phyloP scores from a whole-genome alignment of 1,284 basidiomycete genomes.

The Anthracocystis setariae region DNA sequence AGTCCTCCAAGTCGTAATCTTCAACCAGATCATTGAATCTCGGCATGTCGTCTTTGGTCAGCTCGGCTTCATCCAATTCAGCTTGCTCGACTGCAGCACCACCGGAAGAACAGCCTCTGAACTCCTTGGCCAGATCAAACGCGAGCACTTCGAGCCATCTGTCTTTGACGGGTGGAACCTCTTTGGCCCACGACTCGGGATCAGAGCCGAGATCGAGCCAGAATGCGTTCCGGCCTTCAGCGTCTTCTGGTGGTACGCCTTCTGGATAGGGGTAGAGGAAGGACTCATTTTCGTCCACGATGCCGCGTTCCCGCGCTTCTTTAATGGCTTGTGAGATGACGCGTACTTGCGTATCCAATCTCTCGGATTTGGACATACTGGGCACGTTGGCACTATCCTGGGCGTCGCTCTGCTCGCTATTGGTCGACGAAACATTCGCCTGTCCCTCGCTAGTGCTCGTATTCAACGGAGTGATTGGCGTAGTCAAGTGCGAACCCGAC shows the following conservation, averaged over 20 bases:
- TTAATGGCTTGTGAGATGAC: slow-evolving; percentile 46
- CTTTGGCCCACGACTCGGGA: slow-evolving; percentile 38
- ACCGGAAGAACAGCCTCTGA: slow-evolving; percentile 1
- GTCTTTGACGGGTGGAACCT: slow-evolving; percentile 42
- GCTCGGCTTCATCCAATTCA: not conserved
- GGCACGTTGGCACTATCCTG: slow-evolving; percentile 3
- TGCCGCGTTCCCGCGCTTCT: slow-evolving; percentile 42
- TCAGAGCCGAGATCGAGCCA: slow-evolving; percentile 46
- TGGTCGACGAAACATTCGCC: no score
- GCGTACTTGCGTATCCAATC: slow-evolving; percentile 49
- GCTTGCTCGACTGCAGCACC: not conserved
- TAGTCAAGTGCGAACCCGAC: not conserved
- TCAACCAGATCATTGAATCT: slow-evolving; percentile 35
- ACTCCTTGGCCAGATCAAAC: slow-evolving; percentile 37
- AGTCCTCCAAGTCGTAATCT: slow-evolving; percentile 48
- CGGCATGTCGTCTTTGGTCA: not conserved
- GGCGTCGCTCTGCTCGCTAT: not conserved
- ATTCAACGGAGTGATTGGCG: not conserved
- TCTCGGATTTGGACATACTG: slow-evolving; percentile 35
- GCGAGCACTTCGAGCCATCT: slow-evolving; percentile 47
- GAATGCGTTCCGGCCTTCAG: slow-evolving; percentile 20
- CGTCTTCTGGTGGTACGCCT: slow-evolving; percentile 31
- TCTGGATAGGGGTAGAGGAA: slow-evolving; percentile 49
- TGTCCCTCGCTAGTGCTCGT: no score
- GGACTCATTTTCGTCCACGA: slow-evolving; percentile 45